phyloP scores from a whole-genome alignment of 768 basidiomycete genomes.

The Gymnopilus dilepis region DNA sequence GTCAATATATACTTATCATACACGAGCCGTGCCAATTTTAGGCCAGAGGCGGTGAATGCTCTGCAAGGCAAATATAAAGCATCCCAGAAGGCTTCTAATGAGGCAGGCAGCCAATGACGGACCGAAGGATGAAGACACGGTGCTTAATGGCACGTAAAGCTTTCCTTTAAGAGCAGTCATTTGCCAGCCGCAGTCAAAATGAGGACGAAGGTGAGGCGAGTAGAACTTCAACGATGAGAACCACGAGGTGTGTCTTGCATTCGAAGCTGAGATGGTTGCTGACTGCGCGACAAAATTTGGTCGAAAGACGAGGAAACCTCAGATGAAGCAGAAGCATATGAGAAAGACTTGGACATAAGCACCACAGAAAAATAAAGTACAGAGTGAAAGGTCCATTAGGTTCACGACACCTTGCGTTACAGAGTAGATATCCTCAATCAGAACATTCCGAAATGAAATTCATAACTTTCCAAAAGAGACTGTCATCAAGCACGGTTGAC shows the following conservation, averaged over 20 bases:
- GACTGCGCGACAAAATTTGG: background rate
- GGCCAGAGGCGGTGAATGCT: background rate
- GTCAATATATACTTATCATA: background rate
- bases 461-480: background rate
- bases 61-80: background rate
- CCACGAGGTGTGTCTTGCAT: too few species aligned
- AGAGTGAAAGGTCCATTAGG: background rate
- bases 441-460: background rate
- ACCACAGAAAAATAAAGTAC: background rate
- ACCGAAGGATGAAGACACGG: background rate
- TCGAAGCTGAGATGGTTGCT: too few species aligned
- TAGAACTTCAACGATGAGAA: background rate
- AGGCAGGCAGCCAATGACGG: background rate
- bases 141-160: background rate
- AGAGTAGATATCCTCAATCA: background rate
- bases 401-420: background rate
- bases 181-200: background rate
- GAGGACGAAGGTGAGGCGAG: background rate
- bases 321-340: background rate
- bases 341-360: background rate
- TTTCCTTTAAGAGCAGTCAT: background rate
- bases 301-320: background rate
- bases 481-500: constrained; percentile 12
- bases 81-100: too few species aligned
- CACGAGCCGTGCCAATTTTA: background rate